phyloP scores from a whole-genome alignment of 73 alveolate species.

The Paramecium biaurelia region DNA sequence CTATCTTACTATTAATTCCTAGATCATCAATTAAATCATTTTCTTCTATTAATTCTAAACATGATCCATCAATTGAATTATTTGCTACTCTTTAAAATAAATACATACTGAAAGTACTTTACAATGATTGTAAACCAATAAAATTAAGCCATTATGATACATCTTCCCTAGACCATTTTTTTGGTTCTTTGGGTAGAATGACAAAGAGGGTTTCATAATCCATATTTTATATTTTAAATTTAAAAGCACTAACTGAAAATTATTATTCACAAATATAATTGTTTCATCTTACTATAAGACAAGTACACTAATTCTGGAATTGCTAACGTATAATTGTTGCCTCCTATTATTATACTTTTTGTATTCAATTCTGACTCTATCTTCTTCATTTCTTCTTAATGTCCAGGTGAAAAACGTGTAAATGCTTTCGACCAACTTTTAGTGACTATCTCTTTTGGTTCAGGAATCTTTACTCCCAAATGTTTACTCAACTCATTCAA shows the following conservation, averaged over 20 bases:
- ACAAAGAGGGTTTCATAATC: conserved; percentile 27
- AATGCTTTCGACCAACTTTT: conserved; percentile 28
- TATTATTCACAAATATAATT: conserved; percentile 3
- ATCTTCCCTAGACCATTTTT: conserved; percentile 25
- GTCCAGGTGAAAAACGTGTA: background rate
- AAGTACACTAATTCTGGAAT: conserved; percentile 40
- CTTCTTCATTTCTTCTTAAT: background rate
- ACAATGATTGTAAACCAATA: background rate
- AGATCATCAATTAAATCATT: conserved; percentile 75
- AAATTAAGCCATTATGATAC: conserved; percentile 22
- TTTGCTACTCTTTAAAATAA: background rate
- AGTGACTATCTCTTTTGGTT: background rate
- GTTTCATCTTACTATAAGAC: background rate
- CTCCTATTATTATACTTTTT: background rate
- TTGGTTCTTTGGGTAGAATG: conserved; percentile 33
- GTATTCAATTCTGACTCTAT: background rate
- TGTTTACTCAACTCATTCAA: background rate
- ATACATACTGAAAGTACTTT: background rate
- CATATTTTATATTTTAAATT: conserved; percentile 1
- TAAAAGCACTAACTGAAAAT: conserved; percentile 46
- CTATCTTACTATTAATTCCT: conserved; percentile 68
- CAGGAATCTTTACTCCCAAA: background rate
- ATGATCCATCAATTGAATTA: conserved; percentile 78
- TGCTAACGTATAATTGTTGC: background rate
- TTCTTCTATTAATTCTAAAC: conserved; percentile 70